Percentiles rank a stretch among this genome's conserved stretches.
Conservation (phyloP, 106 monocot genomes). For the Dendrobium officinale region DNA sequence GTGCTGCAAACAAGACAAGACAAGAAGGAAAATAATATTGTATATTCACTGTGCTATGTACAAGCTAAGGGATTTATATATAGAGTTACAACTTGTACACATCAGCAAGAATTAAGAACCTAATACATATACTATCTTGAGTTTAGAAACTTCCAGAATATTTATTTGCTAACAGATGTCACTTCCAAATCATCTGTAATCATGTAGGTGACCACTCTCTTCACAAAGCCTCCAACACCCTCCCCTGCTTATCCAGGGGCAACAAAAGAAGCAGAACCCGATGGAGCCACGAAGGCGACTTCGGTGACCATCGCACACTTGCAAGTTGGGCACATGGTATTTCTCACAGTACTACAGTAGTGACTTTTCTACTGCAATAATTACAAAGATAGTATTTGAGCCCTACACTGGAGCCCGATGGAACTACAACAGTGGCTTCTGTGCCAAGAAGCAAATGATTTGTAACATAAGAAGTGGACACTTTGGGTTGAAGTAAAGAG, state of each 20-base stretch:
- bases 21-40: too few species aligned
- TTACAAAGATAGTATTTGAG: neutral
- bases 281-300: too few species aligned
- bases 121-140: too few species aligned
- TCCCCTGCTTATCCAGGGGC: too few species aligned
- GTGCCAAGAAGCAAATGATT: neutral
- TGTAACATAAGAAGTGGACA: neutral
- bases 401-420: neutral
- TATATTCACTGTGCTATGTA: too few species aligned
- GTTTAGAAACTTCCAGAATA: too few species aligned
- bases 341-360: neutral
- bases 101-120: too few species aligned
- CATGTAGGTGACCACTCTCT: constrained; percentile 21
- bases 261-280: too few species aligned
- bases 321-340: neutral
- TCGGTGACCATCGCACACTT: neutral
- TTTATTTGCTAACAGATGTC: neutral
- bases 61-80: too few species aligned
- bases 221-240: constrained; percentile 10
- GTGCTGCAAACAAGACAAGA: too few species aligned
- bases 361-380: neutral
- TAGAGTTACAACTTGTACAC: too few species aligned
- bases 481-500: neutral
- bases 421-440: too few species aligned
- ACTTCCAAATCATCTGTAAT: constrained; percentile 34